Base-by-base conservation (phyloP, 805 yeast genomes). In the Candida mattraensis region DNA sequence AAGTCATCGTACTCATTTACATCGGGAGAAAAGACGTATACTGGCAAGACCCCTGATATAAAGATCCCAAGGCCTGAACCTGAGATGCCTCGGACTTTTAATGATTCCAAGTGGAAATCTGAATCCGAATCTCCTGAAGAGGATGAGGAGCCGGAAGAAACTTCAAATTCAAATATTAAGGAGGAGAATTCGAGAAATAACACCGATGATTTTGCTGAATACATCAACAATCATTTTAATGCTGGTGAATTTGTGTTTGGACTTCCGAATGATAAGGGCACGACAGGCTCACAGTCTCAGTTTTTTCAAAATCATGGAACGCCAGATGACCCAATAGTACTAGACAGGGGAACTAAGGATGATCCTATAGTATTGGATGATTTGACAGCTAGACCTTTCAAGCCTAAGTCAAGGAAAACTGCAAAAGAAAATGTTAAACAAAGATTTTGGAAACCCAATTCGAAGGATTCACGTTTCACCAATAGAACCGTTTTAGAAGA, bases 301-400 rank as follows among this genome's bases (percentile, higher is more conserved):
- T 20, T 24, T 5, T 36, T 37, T 17, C 12, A 30, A 12, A 43
- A 32, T 23, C 8, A 42, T 10, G 55, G 54, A 3, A 41, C 50
- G 4, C 33, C 39, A 8, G 49, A 52, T 11, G 54, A 54, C 24
- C 60, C 58, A 5, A 54, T 55, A 9, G 35, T 50, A 3, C 31
- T 56, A 12, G 60, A 53, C 25, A 37, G 37, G 2, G 63, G 61
- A 4, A 54, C 60, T 1, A 47, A 50, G 22, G 61, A 56, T 13
- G 60, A 56, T 24, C 63, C 63, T 1, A 53, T 56, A 13, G 39
- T 56, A 2, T 36, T 55, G 18, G 58, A 53, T 26, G 55, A 50
- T 12, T 9, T n/a, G n/a, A 34, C 39, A 7, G 25, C 39, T 11
- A 29, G 26, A 3, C 8, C 39, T 13, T 20, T 8, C 4, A 36